Evolutionary conservation across 345 rosid genomes (phyloP), one percentile per base, ranked within the genome.

Genomic region (Acer campestre): DNA sequence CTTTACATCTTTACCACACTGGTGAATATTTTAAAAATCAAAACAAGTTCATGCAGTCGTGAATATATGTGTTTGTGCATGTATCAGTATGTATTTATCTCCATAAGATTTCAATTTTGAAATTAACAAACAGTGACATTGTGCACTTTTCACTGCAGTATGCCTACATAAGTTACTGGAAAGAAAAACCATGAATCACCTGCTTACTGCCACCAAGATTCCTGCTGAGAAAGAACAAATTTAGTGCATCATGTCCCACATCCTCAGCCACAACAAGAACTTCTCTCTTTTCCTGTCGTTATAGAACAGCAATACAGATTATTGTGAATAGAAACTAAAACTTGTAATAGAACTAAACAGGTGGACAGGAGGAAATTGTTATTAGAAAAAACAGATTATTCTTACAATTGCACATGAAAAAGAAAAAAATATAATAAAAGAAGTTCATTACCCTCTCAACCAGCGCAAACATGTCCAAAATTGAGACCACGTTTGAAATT

Each of bases 211-310:
- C 94, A 17, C 88, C 94, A 76, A 75, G 99, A 86, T 92, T 94
- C 82, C 87, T 95, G 81, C 92, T 93, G 80, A 95, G 90, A 80
- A 93, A 84, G 70, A 93, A 93, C 88, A 91, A 87, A 73, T 92
- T 85, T 71, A 95, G 84, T 1, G 91, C 91, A 64, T 90, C 92
- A 81, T 3, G 3, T 73, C 90, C 97, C 66, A 93, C 87, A 82
- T 92, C 99, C 88, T 95, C 98, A 3, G 98, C 96, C 72, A 92
- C 94, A 80, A 93, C 35, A 76, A 95, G 94, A 79, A 95, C 90
- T 55, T 95, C 86, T 81, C 94, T 93, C 23, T 77, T 88, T 69
- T 85, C 84, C 99, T 93, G 90, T 70, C 23, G 79, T 38, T 71
- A 61, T 71, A 40, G 48, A 76, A 18, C 31, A 46, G 55, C 65